A percentile compares a stretch with the other conserved stretches of the same genome.
phyloP scores from a whole-genome alignment of 768 basidiomycete species.

The Amanita jacksonii region DNA sequence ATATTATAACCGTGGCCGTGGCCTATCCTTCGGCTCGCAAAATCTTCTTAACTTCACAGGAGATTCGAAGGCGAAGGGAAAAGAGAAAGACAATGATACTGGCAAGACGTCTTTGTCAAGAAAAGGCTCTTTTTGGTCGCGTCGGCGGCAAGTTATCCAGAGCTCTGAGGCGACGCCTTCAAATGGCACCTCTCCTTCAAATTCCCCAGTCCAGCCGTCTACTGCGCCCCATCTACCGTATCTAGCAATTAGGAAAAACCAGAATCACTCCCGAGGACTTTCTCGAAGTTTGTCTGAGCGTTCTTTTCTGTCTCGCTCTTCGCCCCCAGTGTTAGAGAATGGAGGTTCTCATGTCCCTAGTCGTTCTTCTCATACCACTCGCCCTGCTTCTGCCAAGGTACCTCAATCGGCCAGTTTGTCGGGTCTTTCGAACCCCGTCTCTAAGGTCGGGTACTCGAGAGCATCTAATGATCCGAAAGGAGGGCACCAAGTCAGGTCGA shows the following conservation, averaged over 20 bases:
- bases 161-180: conserved; percentile 12
- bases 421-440: background rate
- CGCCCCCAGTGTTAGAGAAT: background rate
- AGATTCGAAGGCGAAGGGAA: conserved; percentile 38
- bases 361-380: background rate
- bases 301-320: conserved; percentile 1
- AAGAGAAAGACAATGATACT: conserved; percentile 23
- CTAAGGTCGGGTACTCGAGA: background rate
- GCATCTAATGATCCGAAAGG: background rate
- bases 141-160: conserved; percentile 28
- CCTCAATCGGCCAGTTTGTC: background rate
- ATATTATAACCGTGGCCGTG: conserved; percentile 31
- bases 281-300: conserved; percentile 8
- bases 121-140: conserved; percentile 61
- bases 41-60: conserved; percentile 26
- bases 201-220: background rate
- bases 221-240: conserved; percentile 11
- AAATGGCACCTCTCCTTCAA: conserved; percentile 20
- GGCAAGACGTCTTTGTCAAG: conserved; percentile 32
- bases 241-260: conserved; percentile 11
- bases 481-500: conserved; percentile 6
- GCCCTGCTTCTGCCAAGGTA: background rate
- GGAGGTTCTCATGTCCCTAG: background rate
- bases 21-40: conserved; percentile 47
- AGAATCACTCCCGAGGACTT: conserved; percentile 11